Base-by-base conservation (phyloP, 495 filamentous ascomycete species). In the Thermochaetoides thermophila region DNA sequence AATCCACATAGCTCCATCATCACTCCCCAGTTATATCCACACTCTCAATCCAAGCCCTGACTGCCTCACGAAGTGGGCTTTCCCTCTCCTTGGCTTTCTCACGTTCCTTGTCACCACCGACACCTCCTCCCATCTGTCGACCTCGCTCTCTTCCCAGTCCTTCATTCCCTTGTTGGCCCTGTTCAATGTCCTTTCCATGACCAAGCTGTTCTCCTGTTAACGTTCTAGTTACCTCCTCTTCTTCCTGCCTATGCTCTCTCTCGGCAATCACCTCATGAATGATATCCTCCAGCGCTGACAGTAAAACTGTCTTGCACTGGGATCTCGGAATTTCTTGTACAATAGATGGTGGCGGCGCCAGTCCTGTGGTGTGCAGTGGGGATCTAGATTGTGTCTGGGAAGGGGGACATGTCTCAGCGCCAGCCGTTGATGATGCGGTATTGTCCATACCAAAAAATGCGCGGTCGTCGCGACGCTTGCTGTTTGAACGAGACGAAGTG, bases 221-320 rank as follows among this genome's bases (percentile, higher is more conserved):
- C 22, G 26, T 7, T 42, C 44, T 32, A 21, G n/a, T 5, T 37
- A n/a, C n/a, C n/a, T n/a, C 42, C 43, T 18, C 12, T 20, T 15
- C 27, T 9, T 28, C 0, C 17, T 33, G 17, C 27, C 53, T 45
- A 7, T 43, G 39, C 26, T 55, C 46, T 19, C 37, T 43, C 22
- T 46, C 52, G 14, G 57, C 53, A 18, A 59, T 52, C 1, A 65
- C 58, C 12, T 63, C 61, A 19, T 54, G 57, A 10, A 64, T 61
- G n/a, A 65, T 48, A n/a, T 54, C 55, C 34, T 61, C 59, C 20
- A 67, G 35, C 8, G 63, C 60, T 11, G 60, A 61, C 10, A 67
- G 35, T 22, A 67, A 40, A 10, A 66, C 59, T 15, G 46, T 59
- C 45, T 64, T 65, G 46, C 63, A 67, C 36, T 63, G 53, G 19